Percentiles rank a stretch among this genome's conserved stretches.
Conservation (phyloP, 768 basidiomycete species). For the Tephrocybe sp. region DNA sequence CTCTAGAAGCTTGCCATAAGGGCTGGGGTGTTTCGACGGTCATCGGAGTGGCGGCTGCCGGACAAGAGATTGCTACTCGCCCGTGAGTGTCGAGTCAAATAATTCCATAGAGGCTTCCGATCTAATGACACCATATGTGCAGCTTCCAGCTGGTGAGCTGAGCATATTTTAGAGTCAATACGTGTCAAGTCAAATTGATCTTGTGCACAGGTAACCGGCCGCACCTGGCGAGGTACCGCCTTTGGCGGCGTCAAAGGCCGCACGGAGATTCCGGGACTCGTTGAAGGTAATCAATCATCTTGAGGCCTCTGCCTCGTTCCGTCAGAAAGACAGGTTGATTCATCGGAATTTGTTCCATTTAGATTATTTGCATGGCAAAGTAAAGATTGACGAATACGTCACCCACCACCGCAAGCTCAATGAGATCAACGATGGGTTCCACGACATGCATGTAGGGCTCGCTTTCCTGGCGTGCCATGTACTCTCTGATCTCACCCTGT, state of each 20-base stretch:
- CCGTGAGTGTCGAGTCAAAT: constrained; percentile 51
- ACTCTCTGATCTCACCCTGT: constrained; percentile 5
- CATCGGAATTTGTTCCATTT: constrained; percentile 5
- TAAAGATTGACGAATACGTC: constrained; percentile 95
- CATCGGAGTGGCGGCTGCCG: constrained; percentile 97
- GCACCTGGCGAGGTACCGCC: constrained; percentile 92
- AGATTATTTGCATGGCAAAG: constrained; percentile 81
- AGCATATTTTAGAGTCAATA: neutral
- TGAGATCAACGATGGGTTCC: constrained; percentile 86
- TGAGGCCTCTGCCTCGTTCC: neutral
- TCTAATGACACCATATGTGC: neutral
- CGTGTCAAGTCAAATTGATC: constrained; percentile 1
- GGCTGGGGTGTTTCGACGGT: constrained; percentile 97
- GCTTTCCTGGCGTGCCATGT: neutral
- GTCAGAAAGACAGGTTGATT: neutral
- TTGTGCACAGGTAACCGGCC: constrained; percentile 70
- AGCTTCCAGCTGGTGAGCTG: constrained; percentile 55
- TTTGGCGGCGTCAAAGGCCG: constrained; percentile 99
- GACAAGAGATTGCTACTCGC: constrained; percentile 90
- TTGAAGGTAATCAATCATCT: constrained; percentile 62
- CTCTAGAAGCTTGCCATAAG: constrained; percentile 98
- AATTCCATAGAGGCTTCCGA: constrained; percentile 1
- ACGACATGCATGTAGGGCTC: constrained; percentile 91
- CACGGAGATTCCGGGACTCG: constrained; percentile 91
- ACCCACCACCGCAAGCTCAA: constrained; percentile 78